Evolutionary conservation across 176 grass and related monocot species (phyloP).

Genomic region (Neostapfia colusana): DNA sequence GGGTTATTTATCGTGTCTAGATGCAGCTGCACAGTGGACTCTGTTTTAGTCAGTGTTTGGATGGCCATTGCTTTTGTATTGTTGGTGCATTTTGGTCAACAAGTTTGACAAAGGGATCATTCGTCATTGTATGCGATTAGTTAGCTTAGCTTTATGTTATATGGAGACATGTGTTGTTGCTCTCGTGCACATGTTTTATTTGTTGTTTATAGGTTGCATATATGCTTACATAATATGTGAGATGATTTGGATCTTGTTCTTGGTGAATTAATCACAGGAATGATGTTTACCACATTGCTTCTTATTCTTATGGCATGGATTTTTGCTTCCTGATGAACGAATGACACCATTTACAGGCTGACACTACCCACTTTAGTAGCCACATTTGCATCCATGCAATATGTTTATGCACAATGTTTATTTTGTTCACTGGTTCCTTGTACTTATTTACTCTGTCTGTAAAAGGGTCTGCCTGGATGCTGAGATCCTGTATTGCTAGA

Average conservation of each 20-base stretch:
- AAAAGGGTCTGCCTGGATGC: slow-evolving; percentile 65
- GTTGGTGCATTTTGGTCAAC: neutral
- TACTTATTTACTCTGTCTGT: slow-evolving; percentile 61
- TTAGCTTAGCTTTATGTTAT: neutral
- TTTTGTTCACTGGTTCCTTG: slow-evolving; percentile 33
- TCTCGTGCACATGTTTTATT: neutral
- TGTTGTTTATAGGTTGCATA: neutral
- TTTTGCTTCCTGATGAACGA: slow-evolving; percentile 7
- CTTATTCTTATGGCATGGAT: neutral
- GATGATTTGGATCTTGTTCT: neutral
- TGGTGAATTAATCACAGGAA: neutral
- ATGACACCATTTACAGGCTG: neutral
- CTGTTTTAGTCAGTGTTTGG: neutral
- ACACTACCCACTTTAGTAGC: neutral
- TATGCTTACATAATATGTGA: neutral
- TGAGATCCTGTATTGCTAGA: slow-evolving; percentile 55
- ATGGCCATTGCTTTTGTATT: neutral
- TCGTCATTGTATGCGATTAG: neutral
- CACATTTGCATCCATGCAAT: slow-evolving; percentile 6
- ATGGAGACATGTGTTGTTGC: neutral
- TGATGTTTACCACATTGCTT: neutral
- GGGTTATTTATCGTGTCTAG: neutral
- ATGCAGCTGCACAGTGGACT: neutral
- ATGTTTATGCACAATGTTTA: neutral
- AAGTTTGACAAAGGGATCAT: neutral